Percentiles rank a stretch among this genome's conserved stretches.
Evolutionary conservation across 148 eudicot species (phyloP).

Genomic region (Dysphania ambrosioides): DNA sequence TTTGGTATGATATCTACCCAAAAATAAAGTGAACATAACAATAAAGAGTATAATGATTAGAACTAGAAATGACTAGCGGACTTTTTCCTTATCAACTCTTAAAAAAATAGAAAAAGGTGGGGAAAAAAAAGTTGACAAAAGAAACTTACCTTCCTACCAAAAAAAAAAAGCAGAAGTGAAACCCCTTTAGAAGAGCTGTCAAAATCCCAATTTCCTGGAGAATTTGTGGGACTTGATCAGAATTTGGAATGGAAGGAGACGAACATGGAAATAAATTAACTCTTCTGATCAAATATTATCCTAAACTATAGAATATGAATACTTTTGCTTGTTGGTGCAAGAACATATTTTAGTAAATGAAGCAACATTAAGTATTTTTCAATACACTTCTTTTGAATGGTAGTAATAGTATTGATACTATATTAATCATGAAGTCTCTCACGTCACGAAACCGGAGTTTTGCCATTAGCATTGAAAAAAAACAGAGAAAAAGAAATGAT

Average conservation of each 20-base stretch:
- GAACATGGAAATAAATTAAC: too few species aligned
- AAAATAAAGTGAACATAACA: background rate
- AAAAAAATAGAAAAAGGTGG: background rate
- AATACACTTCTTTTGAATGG: background rate
- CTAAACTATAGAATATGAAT: slow-evolving; percentile 9
- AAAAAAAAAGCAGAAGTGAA: slow-evolving; percentile 18
- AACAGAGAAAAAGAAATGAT: background rate
- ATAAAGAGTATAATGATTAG: background rate
- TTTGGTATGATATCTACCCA: background rate
- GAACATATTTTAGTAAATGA: background rate
- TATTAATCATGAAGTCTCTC: slow-evolving; percentile 23
- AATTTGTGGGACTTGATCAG: too few species aligned
- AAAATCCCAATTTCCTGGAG: slow-evolving; percentile 28
- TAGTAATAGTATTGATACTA: background rate
- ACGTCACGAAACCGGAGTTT: slow-evolving; percentile 34
- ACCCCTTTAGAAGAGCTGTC: slow-evolving; percentile 2
- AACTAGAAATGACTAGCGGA: background rate
- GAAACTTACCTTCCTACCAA: slow-evolving; percentile 20
- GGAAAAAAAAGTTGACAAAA: slow-evolving; percentile 33
- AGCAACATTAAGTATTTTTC: too few species aligned
- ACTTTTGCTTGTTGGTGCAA: slow-evolving; percentile 1
- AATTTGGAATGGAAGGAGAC: background rate
- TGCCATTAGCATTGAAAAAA: slow-evolving; percentile 11
- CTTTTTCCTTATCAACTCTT: slow-evolving; percentile 26
- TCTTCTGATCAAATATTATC: slow-evolving; percentile 28